A percentile compares a stretch with the other conserved stretches of the same genome.
Evolutionary conservation across 768 basidiomycete genomes (phyloP).

Genomic region (Podaxis sp.): DNA sequence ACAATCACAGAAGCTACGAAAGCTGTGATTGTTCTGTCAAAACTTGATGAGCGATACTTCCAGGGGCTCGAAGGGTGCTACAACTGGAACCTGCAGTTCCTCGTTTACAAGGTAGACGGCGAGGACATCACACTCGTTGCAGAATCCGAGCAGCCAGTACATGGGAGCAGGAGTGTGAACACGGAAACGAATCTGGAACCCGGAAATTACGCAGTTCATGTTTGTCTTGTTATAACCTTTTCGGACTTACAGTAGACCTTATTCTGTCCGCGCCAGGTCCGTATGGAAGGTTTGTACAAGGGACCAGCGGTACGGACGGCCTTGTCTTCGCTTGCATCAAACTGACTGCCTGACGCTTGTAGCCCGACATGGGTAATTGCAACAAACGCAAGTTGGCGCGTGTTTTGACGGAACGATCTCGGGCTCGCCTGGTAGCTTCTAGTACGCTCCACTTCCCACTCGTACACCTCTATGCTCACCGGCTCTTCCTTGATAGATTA

Average conservation of each 20-base stretch:
- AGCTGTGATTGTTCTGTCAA: conserved; percentile 50
- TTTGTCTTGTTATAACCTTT: conserved; percentile 15
- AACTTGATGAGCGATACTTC: conserved; percentile 50
- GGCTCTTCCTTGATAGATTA: conserved; percentile 18
- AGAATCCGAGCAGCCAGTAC: conserved; percentile 24
- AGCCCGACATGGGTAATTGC: not conserved
- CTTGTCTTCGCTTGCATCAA: too few species aligned
- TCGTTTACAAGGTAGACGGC: conserved; percentile 26
- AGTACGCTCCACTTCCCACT: conserved; percentile 20
- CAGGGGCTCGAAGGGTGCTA: conserved; percentile 41
- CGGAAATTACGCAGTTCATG: conserved; percentile 40
- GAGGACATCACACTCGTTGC: conserved; percentile 21
- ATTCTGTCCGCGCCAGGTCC: not conserved
- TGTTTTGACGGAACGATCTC: conserved; percentile 26
- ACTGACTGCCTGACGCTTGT: too few species aligned
- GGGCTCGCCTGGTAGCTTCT: conserved; percentile 29
- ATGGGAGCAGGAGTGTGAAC: conserved; percentile 31
- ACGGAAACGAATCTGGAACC: conserved; percentile 33
- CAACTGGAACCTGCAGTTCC: conserved; percentile 35
- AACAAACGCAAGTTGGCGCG: conserved; percentile 28
- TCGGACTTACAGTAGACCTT: not conserved
- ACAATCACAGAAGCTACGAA: conserved; percentile 35
- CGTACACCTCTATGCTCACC: not conserved
- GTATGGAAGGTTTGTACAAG: not conserved
- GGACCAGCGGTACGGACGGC: not conserved